Evolutionary conservation across 1,139 yeast genomes (phyloP), one percentile per base, ranked within the genome.

Genomic region (Yamadazyma triangularis): DNA sequence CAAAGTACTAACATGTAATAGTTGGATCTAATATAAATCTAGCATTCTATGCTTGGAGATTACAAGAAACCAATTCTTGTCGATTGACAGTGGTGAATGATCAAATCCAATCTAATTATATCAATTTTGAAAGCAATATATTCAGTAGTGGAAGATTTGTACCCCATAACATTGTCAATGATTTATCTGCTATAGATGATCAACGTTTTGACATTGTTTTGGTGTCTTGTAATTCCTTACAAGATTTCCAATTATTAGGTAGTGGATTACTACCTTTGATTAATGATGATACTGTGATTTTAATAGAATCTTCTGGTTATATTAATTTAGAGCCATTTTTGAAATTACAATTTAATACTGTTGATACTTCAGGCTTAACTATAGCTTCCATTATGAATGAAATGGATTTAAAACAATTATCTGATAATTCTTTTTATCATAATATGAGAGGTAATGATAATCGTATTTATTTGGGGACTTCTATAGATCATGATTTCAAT

Each of bases 291-390:
- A 65, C 86, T 15, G 59, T 77, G 24, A 58, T 83, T 9, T 59
- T 82, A 19, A 58, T 82, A 26, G 93, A 83, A 53, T 73, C 80
- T 35, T 75, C 86, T 2, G 86, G 86, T 5, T 82, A 74, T 50
- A 73, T 83, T 32, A 80, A 79, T 48, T 54, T 83, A 37, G 89
- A 82, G 50, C 83, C 86, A 9, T 82, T 81, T 51, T 69, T 81
- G 24, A 58, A 55, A 32, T 51, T 61, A 39, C 55, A 57, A 34
- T 52, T 60, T 27, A 55, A 58, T 37, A 40, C 39, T 15, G 35
- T 43, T 40, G 28, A 28, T 19, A 34, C 42, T 29, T 39, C 70
- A 29, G 53, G 60, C 30, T 42, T 66, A 35, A 54, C 70, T 12
- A 59, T 79, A 9, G 63, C 77, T 35, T 77, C 87, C 18, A 70